phyloP scores from a whole-genome alignment of 2,329 filamentous ascomycete genomes.

The Phoma sp. region DNA sequence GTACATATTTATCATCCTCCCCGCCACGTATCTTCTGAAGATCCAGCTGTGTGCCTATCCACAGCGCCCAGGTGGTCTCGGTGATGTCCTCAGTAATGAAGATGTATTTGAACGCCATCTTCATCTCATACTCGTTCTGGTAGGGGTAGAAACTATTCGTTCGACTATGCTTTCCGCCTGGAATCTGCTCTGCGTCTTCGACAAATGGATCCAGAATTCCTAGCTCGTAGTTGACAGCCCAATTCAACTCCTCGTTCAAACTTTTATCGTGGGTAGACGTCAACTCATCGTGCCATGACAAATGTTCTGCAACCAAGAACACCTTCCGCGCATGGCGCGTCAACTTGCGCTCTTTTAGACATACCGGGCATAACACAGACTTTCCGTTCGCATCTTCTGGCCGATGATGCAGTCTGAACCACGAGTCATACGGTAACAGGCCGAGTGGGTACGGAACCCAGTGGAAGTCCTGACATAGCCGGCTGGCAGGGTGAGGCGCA shows the following conservation, averaged over 20 bases:
- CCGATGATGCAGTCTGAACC: conserved; percentile 29
- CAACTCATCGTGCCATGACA: conserved; percentile 28
- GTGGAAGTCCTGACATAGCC: conserved; percentile 31
- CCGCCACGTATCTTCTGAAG: conserved; percentile 9
- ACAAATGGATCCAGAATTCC: conserved; percentile 33
- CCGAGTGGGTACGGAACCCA: conserved; percentile 34
- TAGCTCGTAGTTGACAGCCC: conserved; percentile 37
- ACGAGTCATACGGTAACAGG: conserved; percentile 33
- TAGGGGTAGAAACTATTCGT: conserved; percentile 34
- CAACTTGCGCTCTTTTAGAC: conserved; percentile 15
- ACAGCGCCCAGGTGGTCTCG: conserved; percentile 28
- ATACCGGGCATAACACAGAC: conserved; percentile 24
- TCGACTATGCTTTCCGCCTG: conserved; percentile 30
- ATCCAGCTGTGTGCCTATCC: conserved; percentile 25
- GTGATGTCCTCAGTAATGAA: conserved; percentile 25
- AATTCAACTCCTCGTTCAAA: conserved; percentile 33
- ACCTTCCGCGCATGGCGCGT: conserved; percentile 36
- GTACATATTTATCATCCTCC: not conserved
- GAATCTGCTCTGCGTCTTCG: conserved; percentile 25
- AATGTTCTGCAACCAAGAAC: conserved; percentile 37
- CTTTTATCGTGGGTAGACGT: conserved; percentile 26
- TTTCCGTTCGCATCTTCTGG: not conserved
- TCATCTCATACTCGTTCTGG: conserved; percentile 35
- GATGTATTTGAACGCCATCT: conserved; percentile 28
- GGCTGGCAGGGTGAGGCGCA: conserved; percentile 27